Evolutionary conservation across 2,329 filamentous ascomycete species (phyloP).

Genomic region (Diaporthe destruens): DNA sequence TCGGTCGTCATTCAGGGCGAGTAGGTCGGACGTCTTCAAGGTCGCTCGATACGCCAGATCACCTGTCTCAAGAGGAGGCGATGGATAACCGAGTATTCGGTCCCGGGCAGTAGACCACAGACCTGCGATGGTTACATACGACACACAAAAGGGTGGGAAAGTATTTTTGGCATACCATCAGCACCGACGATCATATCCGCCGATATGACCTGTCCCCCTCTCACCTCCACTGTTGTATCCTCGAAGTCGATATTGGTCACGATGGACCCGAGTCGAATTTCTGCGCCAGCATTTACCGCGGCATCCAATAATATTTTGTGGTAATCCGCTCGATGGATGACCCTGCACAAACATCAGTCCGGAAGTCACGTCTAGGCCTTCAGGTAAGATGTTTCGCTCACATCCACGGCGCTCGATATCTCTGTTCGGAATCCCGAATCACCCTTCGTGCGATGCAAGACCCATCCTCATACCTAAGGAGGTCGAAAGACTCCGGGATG

Average conservation of each 20-base stretch:
- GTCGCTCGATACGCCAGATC: conserved; percentile 21
- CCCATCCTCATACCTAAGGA: neutral
- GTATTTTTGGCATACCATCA: conserved; percentile 24
- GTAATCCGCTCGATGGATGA: conserved; percentile 39
- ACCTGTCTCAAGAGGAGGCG: neutral
- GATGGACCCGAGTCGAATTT: conserved; percentile 21
- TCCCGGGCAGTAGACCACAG: conserved; percentile 5
- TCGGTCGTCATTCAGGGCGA: conserved; percentile 21
- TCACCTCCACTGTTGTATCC: conserved; percentile 23
- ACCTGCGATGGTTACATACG: conserved; percentile 27
- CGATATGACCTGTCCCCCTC: conserved; percentile 20
- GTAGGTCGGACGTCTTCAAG: conserved; percentile 21
- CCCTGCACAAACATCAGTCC: neutral
- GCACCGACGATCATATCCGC: conserved; percentile 35
- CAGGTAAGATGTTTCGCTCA: neutral
- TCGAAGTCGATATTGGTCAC: conserved; percentile 32
- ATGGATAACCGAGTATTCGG: neutral
- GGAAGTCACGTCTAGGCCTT: too few relatives aligned
- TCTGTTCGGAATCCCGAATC: neutral
- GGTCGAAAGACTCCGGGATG: neutral
- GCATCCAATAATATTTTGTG: conserved; percentile 34
- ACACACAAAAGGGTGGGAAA: neutral
- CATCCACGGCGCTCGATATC: conserved; percentile 36
- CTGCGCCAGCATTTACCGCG: conserved; percentile 15
- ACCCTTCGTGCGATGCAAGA: neutral